Percentiles rank a stretch among this genome's conserved stretches.
phyloP scores from a whole-genome alignment of 2,329 filamentous ascomycete species.

The Aspergillus sp. region DNA sequence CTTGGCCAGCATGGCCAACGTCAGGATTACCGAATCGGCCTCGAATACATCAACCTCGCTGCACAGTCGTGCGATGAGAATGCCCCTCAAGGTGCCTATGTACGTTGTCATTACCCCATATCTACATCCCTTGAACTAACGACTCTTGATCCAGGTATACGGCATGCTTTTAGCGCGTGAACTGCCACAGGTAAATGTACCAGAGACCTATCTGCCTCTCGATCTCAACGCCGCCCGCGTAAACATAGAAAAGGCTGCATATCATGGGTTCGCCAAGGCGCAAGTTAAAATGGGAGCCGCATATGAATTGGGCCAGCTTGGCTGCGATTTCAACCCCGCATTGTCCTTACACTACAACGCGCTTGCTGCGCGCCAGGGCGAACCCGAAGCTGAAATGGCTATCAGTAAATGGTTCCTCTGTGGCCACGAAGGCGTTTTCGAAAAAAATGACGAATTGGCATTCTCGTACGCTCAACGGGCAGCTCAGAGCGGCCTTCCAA shows the following conservation, averaged over 20 bases:
- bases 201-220: constrained; percentile 67
- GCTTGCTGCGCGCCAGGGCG: constrained; percentile 85
- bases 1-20: constrained; percentile 88
- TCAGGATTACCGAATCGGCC: constrained; percentile 74
- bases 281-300: constrained; percentile 97
- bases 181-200: constrained; percentile 84
- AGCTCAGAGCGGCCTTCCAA: constrained; percentile 76
- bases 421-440: constrained; percentile 86
- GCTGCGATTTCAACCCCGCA: constrained; percentile 91
- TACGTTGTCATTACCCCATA: constrained; percentile 26
- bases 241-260: constrained; percentile 95
- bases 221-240: constrained; percentile 73
- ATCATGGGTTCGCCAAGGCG: constrained; percentile 91
- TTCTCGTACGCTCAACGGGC: constrained; percentile 89
- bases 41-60: constrained; percentile 79
- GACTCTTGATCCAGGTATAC: constrained; percentile 57
- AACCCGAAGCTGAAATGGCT: constrained; percentile 89
- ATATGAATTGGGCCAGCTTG: constrained; percentile 89
- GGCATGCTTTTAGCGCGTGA: constrained; percentile 92
- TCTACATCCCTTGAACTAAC: constrained; percentile 3
- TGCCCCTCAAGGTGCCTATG: constrained; percentile 91
- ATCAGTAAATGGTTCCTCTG: constrained; percentile 99
- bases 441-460: constrained; percentile 92
- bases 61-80: constrained; percentile 92
- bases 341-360: constrained; percentile 95